Conservation (phyloP, 2,329 filamentous ascomycete species). For the Curvularia verruculosa region DNA sequence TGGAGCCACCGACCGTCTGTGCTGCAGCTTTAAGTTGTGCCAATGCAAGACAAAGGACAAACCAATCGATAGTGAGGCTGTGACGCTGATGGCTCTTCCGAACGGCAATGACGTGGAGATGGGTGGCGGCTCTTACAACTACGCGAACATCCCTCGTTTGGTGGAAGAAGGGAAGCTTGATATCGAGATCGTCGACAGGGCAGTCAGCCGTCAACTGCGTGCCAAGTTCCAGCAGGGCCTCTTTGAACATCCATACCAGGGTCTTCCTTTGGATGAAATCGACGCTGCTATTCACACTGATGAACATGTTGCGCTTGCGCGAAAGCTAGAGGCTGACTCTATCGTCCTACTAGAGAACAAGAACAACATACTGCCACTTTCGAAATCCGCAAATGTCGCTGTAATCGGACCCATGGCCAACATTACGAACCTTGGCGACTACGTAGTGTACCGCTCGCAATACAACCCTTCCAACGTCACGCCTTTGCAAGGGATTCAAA, state of each 20-base stretch:
- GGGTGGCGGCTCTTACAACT: constrained; percentile 75
- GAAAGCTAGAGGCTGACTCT: constrained; percentile 70
- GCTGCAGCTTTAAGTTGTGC: constrained; percentile 69
- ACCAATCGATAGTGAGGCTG: constrained; percentile 68
- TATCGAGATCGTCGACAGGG: constrained; percentile 65
- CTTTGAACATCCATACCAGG: constrained; percentile 72
- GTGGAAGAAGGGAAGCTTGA: constrained; percentile 67
- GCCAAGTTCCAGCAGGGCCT: constrained; percentile 73
- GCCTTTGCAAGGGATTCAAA: constrained; percentile 71
- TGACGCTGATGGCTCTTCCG: constrained; percentile 67
- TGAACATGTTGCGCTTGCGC: constrained; percentile 64
- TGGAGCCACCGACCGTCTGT: constrained; percentile 72
- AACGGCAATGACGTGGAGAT: constrained; percentile 77
- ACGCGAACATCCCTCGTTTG: constrained; percentile 68
- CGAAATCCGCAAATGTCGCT: constrained; percentile 70
- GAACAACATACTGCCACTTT: constrained; percentile 65
- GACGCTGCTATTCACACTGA: constrained; percentile 66
- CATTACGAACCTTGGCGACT: constrained; percentile 69
- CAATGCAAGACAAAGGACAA: constrained; percentile 48
- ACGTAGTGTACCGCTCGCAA: constrained; percentile 70
- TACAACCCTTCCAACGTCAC: constrained; percentile 66
- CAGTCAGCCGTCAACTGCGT: constrained; percentile 68
- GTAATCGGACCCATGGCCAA: constrained; percentile 76
- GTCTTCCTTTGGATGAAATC: constrained; percentile 62
- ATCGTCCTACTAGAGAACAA: constrained; percentile 79